Conservation (phyloP, 345 rosid species). For the Pelargonium nanum region DNA sequence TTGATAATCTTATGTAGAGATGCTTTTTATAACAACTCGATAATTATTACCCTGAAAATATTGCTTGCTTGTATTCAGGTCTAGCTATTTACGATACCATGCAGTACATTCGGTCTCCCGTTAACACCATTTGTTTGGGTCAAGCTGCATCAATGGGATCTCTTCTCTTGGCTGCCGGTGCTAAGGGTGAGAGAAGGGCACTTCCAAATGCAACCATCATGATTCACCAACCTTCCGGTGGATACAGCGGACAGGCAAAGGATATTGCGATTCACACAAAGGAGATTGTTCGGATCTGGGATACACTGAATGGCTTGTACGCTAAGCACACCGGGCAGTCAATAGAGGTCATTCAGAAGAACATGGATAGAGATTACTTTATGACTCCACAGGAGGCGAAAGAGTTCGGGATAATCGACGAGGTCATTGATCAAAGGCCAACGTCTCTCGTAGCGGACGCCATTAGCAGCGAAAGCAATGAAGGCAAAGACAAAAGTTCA, state of each 20-base stretch:
- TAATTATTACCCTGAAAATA: neutral
- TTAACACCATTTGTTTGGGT: conserved; percentile 85
- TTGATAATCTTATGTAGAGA: neutral
- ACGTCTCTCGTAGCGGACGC: conserved; percentile 75
- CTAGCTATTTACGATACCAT: conserved; percentile 96
- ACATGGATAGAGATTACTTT: conserved; percentile 95
- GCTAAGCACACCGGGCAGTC: conserved; percentile 71
- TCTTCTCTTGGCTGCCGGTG: conserved; percentile 86
- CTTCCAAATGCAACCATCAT: conserved; percentile 88
- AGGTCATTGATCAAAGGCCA: conserved; percentile 84
- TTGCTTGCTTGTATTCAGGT: conserved; percentile 30
- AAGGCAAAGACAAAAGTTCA: conserved; percentile 45
- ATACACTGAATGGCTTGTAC: conserved; percentile 62
- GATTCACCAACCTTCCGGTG: conserved; percentile 99
- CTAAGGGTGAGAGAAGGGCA: conserved; percentile 82
- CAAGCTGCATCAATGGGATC: conserved; percentile 99
- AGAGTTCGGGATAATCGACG: conserved; percentile 91
- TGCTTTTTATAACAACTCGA: neutral
- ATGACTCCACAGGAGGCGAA: conserved; percentile 93
- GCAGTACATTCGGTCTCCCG: conserved; percentile 90
- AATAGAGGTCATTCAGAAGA: conserved; percentile 60
- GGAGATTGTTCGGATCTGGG: conserved; percentile 94
- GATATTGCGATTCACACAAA: conserved; percentile 89
- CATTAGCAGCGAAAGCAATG: conserved; percentile 48
- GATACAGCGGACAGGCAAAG: conserved; percentile 92